These are phyloP conservation scores for Solanum hybrid DNA, from an alignment of 305 asterid species.

Conservation along the genomic window DNA sequence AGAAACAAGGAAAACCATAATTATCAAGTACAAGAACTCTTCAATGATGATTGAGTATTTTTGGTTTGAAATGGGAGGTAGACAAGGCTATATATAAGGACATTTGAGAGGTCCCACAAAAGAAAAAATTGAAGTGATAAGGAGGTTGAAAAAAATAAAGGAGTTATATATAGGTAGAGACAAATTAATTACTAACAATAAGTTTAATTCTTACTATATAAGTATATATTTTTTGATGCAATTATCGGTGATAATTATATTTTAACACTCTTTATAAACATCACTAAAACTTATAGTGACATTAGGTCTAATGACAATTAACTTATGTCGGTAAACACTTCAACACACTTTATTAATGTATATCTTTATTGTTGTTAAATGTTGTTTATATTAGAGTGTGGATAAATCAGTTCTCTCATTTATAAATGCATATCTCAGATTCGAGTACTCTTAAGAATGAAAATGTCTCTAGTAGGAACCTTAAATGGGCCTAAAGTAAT, in stretches of 20 bases:
- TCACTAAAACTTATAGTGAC: background rate
- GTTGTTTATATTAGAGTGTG: background rate
- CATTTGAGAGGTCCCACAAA: background rate
- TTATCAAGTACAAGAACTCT: background rate
- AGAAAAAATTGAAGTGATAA: background rate
- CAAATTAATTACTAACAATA: no score
- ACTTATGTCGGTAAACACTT: background rate
- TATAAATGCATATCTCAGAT: background rate
- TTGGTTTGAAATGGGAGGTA: background rate
- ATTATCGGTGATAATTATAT: no score
- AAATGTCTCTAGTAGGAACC: background rate
- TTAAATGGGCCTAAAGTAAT: background rate
- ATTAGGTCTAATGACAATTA: background rate
- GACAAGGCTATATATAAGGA: background rate
- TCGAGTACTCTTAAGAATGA: background rate
- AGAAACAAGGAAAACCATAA: background rate
- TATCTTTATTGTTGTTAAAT: no score
- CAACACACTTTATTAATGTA: background rate
- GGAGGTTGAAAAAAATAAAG: background rate
- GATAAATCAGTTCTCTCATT: background rate
- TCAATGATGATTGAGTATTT: background rate
- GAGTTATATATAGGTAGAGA: background rate
- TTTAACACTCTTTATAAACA: background rate
- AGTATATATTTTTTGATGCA: no score
- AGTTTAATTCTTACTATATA: no score